Evolutionary conservation across 176 grass and related monocot species (phyloP).

Genomic region (Hsuehochloa calcarea): DNA sequence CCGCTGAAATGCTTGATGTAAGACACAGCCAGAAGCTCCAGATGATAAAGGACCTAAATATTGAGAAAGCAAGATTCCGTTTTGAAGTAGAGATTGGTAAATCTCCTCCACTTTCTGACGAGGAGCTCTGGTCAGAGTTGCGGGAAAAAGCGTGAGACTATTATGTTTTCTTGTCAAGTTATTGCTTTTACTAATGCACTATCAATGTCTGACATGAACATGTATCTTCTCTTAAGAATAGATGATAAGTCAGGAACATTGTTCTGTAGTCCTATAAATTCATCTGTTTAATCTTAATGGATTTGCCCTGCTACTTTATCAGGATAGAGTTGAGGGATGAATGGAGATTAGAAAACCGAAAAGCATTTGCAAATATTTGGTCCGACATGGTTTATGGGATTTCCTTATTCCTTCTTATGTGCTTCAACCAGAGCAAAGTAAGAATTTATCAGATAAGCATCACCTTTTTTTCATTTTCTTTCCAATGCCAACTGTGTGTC

Average conservation of each 20-base stretch:
- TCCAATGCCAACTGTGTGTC: background rate
- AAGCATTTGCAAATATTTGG: constrained; percentile 92
- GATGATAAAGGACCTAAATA: constrained; percentile 77
- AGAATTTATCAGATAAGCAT: constrained; percentile 33
- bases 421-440: constrained; percentile 87
- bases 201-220: constrained; percentile 12
- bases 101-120: too few relatives aligned
- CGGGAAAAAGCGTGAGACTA: constrained; percentile 79
- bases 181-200: constrained; percentile 18
- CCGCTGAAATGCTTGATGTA: constrained; percentile 90
- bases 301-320: constrained; percentile 41
- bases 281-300: constrained; percentile 31
- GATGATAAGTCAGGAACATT: constrained; percentile 14
- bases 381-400: constrained; percentile 83
- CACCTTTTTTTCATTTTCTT: background rate
- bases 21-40: constrained; percentile 82
- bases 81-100: too few relatives aligned
- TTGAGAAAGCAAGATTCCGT: too few relatives aligned
- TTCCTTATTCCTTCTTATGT: constrained; percentile 82
- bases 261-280: constrained; percentile 18
- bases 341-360: constrained; percentile 84
- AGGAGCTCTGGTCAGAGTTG: too few relatives aligned
- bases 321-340: constrained; percentile 94
- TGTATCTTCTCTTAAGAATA: constrained; percentile 28
- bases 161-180: constrained; percentile 29